phyloP scores from a whole-genome alignment of 106 monocot species.

The Dactylorhiza incarnata region DNA sequence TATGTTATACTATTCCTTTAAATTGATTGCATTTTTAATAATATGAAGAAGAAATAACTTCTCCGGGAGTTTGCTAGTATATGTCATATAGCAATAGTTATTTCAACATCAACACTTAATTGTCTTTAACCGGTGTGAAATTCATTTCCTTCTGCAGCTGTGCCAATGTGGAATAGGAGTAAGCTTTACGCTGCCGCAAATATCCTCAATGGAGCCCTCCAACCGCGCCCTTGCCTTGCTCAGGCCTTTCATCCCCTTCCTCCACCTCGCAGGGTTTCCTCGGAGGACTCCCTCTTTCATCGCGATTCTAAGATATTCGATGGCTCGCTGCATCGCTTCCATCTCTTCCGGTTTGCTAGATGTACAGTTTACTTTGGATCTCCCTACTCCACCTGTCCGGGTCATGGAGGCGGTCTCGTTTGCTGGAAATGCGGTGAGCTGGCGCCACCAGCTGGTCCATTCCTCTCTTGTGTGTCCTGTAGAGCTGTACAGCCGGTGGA shows the following conservation, averaged over 20 bases:
- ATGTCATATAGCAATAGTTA: no score
- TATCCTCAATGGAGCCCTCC: conserved; percentile 8
- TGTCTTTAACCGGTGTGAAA: no score
- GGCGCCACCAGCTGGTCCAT: conserved; percentile 19
- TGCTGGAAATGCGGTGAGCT: conserved; percentile 72
- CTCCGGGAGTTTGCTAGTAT: no score
- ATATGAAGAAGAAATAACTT: no score
- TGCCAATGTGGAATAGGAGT: conserved; percentile 3
- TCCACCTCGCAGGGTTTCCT: neutral
- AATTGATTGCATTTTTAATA: no score
- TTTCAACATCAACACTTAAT: no score
- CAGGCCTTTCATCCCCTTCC: neutral
- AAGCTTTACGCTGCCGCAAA: neutral
- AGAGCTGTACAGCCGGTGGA: conserved; percentile 66
- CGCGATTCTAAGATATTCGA: neutral
- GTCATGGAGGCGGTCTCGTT: neutral
- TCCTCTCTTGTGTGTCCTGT: conserved; percentile 58
- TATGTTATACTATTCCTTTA: no score
- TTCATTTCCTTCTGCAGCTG: neutral
- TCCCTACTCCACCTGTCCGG: conserved; percentile 10
- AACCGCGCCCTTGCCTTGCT: neutral
- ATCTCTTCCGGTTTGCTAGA: neutral
- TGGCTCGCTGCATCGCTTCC: neutral
- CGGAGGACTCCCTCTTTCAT: neutral
- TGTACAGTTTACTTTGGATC: neutral